Evolutionary conservation across 148 eudicot species (phyloP).

Genomic region (Diospyros lotus): DNA sequence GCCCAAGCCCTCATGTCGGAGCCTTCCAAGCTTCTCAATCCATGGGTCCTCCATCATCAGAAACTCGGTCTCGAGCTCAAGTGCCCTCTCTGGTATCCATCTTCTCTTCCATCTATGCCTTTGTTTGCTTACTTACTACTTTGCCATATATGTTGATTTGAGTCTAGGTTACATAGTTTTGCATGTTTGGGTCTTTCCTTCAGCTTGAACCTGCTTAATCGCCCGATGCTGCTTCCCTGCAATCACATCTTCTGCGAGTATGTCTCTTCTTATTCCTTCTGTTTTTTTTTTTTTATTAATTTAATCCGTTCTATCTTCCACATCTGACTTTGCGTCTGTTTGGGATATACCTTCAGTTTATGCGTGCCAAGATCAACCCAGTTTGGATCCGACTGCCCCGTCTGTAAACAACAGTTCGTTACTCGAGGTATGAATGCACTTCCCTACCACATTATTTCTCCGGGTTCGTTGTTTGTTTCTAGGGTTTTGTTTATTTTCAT

Average conservation of each 20-base stretch:
- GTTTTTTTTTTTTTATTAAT: no score
- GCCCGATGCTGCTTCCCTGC: constrained; percentile 75
- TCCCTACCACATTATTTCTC: neutral
- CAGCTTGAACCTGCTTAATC: constrained; percentile 61
- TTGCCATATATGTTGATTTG: neutral
- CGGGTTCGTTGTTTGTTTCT: neutral
- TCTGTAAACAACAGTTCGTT: constrained; percentile 45
- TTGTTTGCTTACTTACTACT: neutral
- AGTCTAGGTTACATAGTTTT: neutral
- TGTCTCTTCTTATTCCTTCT: constrained; percentile 14
- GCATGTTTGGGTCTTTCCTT: constrained; percentile 9
- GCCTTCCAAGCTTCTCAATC: constrained; percentile 48
- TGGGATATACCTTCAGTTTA: constrained; percentile 31
- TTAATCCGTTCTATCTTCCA: no score
- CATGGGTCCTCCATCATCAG: constrained; percentile 69
- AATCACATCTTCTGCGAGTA: constrained; percentile 82
- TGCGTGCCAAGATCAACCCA: constrained; percentile 45
- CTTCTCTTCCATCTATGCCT: neutral
- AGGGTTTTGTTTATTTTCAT: neutral
- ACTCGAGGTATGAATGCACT: constrained; percentile 39
- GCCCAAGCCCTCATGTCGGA: constrained; percentile 29
- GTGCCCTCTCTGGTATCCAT: constrained; percentile 66
- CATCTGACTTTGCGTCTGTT: neutral
- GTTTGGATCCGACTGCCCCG: constrained; percentile 46
- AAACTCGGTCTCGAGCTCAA: constrained; percentile 86